These are phyloP conservation scores for Cyanodermella asteris DNA, from an alignment of 2,329 filamentous ascomycete genomes.

Conservation along the genomic window DNA sequence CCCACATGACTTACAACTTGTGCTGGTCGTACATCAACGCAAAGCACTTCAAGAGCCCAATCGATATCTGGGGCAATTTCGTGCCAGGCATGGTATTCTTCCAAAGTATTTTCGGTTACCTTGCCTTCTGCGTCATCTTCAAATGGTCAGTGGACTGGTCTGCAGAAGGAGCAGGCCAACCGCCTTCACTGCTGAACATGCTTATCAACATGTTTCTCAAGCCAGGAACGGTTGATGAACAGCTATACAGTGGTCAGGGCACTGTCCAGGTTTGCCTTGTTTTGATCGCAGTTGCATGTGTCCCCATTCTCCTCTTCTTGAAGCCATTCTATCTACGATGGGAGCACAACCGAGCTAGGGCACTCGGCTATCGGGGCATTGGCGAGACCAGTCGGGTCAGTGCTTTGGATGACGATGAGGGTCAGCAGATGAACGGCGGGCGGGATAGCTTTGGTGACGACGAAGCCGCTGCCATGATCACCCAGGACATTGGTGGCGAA, in stretches of 20 bases:
- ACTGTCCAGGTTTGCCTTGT: constrained; percentile 57
- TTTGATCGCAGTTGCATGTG: constrained; percentile 62
- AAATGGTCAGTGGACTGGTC: constrained; percentile 93
- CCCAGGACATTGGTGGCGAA: constrained; percentile 55
- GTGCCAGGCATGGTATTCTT: constrained; percentile 98
- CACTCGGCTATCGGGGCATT: constrained; percentile 76
- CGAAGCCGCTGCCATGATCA: constrained; percentile 71
- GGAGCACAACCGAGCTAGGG: constrained; percentile 78
- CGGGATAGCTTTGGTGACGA: constrained; percentile 51
- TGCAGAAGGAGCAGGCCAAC: constrained; percentile 41
- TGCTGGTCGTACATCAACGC: constrained; percentile 86
- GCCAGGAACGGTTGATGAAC: constrained; percentile 52
- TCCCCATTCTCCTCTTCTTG: constrained; percentile 75
- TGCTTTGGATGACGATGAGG: constrained; percentile 71
- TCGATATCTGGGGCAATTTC: constrained; percentile 96
- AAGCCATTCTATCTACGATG: constrained; percentile 90
- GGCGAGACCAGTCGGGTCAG: constrained; percentile 75
- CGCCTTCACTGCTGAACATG: constrained; percentile 91
- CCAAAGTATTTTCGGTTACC: constrained; percentile 94
- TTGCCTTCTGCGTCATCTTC: constrained; percentile 83
- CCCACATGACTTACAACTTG: constrained; percentile 95
- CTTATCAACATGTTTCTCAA: constrained; percentile 98
- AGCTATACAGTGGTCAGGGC: constrained; percentile 58
- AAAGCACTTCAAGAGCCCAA: constrained; percentile 77
- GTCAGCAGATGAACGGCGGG: constrained; percentile 34